Conservation (phyloP, 345 rosid genomes). For the Camelina sativa region DNA sequence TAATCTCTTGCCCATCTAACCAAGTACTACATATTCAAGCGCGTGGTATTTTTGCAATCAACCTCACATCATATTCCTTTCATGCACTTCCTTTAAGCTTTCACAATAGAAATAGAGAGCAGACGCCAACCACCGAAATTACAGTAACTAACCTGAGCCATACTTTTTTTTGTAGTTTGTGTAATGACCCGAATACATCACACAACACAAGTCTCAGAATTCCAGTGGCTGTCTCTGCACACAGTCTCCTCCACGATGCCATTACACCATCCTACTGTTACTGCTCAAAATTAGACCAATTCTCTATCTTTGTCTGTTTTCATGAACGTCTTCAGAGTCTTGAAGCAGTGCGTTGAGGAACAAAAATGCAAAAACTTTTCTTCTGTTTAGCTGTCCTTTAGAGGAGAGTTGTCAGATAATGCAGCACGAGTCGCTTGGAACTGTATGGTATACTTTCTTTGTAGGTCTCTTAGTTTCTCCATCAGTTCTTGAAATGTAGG, state of each 20-base stretch:
- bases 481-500: slow-evolving; percentile 89
- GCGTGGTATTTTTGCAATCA: slow-evolving; percentile 15
- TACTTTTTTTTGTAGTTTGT: slow-evolving; percentile 22
- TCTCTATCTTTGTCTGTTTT: slow-evolving; percentile 9
- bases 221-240: slow-evolving; percentile 28
- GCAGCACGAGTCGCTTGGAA: slow-evolving; percentile 71
- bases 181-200: slow-evolving; percentile 26
- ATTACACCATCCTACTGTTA: slow-evolving; percentile 24
- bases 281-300: slow-evolving; percentile 26
- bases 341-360: slow-evolving; percentile 19
- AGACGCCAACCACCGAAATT: slow-evolving; percentile 27
- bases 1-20: slow-evolving; percentile 22
- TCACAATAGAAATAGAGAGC: slow-evolving; percentile 15
- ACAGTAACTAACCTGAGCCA: slow-evolving; percentile 33
- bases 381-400: slow-evolving; percentile 50
- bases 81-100: slow-evolving; percentile 22
- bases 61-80: slow-evolving; percentile 24
- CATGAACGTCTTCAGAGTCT: slow-evolving; percentile 1
- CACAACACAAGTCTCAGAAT: slow-evolving; percentile 3
- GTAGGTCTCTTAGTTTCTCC: slow-evolving; percentile 80
- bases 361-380: slow-evolving; percentile 2
- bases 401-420: slow-evolving; percentile 52
- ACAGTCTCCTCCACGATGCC: slow-evolving; percentile 31
- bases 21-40: too few species aligned
- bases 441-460: slow-evolving; percentile 64